Base-by-base conservation (phyloP, 2,329 filamentous ascomycete genomes). In the Hypoxylon sp. region DNA sequence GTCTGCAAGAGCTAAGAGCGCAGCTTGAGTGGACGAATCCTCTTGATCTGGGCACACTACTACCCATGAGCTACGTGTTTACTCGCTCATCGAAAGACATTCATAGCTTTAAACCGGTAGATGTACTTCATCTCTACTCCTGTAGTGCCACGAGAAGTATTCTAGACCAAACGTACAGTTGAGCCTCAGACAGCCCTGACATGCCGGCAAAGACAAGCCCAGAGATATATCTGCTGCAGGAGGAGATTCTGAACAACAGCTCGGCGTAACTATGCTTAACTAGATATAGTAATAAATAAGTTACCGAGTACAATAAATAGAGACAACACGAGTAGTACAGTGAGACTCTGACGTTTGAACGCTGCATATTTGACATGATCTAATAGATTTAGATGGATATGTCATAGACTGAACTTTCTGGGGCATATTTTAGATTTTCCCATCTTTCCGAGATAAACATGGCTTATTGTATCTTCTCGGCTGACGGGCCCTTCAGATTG, bases 31-130 rank as follows among this genome's bases (percentile, higher is more conserved):
- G 39, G 39, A 3, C 11, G 39, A 22, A 44, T 44, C 8, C 19
- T 44, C 17, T 19, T 22, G 19, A 44, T 11, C 39, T n/a, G 9
- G 19, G 17, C 17, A 44, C 39, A 44, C 17, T 44, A 19, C 14
- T 39, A 39, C 13, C 11, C 35, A 44, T 22, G 39, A 44, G 39
- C 39, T 44, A 44, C 39, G 39, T 44, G 39, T 44, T 44, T 44
- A 19, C 39, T 22, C 6, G 17, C 39, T 44, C n/a, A 19, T 44
- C 17, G 39, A 9, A 9, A 44, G 39, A 5, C 37, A 42, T 17
- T 42, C 37, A 42, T 42, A n/a, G 6, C n/a, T 44, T 17, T 44
- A 44, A 17, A 5, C 17, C 14, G 39, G 13, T 17, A 1, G n/a
- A 44, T 9, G 14, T 44, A 44, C 39, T 11, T 44, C 17, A 19